Conservation (phyloP, 352 stramenopile species). For the Thraustochytrium striatum region DNA sequence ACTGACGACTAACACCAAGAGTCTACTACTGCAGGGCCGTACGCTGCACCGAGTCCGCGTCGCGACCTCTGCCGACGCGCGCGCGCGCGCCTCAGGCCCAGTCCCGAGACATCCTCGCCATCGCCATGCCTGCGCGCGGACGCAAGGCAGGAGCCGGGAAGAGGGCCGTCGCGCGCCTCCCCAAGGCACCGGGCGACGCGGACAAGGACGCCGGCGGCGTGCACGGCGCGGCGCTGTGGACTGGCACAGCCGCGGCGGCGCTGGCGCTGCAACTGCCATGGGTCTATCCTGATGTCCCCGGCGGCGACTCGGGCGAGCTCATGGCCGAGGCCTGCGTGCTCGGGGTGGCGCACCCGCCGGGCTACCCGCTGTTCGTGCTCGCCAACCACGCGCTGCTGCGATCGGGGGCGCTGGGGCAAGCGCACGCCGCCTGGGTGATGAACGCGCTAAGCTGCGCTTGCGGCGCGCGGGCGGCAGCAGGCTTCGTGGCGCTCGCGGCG, state of each 20-base stretch:
- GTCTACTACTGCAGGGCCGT: too few species aligned
- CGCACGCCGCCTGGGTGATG: conserved; percentile 57
- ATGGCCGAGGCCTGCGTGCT: conserved; percentile 86
- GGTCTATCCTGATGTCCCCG: conserved; percentile 10
- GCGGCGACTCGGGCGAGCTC: conserved; percentile 70
- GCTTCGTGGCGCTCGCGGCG: not conserved
- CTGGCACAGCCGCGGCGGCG: not conserved
- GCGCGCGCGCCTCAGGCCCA: too few species aligned
- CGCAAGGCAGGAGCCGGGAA: too few species aligned
- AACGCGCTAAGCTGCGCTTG: conserved; percentile 28
- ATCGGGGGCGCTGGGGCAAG: not conserved
- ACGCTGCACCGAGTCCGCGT: too few species aligned
- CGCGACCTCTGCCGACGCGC: too few species aligned
- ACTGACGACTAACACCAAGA: too few species aligned
- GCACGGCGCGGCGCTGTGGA: not conserved
- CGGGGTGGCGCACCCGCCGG: conserved; percentile 84
- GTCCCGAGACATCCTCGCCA: too few species aligned
- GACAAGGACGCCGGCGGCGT: too few species aligned
- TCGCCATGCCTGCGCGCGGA: too few species aligned
- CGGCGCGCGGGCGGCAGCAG: conserved; percentile 38
- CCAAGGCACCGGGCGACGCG: too few species aligned
- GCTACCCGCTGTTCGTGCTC: conserved; percentile 87
- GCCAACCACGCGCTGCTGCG: conserved; percentile 57
- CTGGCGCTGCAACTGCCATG: not conserved
- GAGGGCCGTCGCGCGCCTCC: too few species aligned